Conservation (phyloP, 2,329 filamentous ascomycete genomes). For the Sclerotinia spermophila region DNA sequence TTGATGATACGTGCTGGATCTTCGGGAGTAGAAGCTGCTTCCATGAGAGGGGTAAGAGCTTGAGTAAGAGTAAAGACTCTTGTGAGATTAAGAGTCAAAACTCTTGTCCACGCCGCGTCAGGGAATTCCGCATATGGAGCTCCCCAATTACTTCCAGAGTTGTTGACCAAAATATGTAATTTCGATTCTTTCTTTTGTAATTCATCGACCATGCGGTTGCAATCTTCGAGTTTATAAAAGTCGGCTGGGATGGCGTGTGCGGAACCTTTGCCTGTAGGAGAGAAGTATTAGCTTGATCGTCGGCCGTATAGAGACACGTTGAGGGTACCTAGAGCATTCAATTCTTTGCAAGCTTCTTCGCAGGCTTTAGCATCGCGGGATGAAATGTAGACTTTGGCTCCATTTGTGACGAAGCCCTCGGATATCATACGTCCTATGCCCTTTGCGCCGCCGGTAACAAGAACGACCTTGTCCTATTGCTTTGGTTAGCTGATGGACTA, state of each 20-base stretch:
- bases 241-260: slow-evolving; percentile 60
- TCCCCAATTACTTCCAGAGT: slow-evolving; percentile 63
- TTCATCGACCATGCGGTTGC: slow-evolving; percentile 55
- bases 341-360: slow-evolving; percentile 54
- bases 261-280: slow-evolving; percentile 43
- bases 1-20: slow-evolving; percentile 58
- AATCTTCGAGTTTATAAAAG: slow-evolving; percentile 58
- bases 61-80: slow-evolving; percentile 63
- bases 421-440: slow-evolving; percentile 67
- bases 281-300: background rate
- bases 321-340: slow-evolving; percentile 48
- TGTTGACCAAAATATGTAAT: slow-evolving; percentile 63
- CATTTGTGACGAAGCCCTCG: slow-evolving; percentile 61
- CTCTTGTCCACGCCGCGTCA: slow-evolving; percentile 53
- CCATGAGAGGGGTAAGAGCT: slow-evolving; percentile 59
- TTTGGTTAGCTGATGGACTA: slow-evolving; percentile 1
- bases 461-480: slow-evolving; percentile 50
- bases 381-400: slow-evolving; percentile 67
- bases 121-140: slow-evolving; percentile 57
- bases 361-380: slow-evolving; percentile 61
- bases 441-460: slow-evolving; percentile 57
- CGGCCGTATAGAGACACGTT: background rate
- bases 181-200: slow-evolving; percentile 49
- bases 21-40: slow-evolving; percentile 44
- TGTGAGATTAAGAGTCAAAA: slow-evolving; percentile 59